Base-by-base conservation (phyloP, 805 yeast species). In the Pichia deserticola region DNA sequence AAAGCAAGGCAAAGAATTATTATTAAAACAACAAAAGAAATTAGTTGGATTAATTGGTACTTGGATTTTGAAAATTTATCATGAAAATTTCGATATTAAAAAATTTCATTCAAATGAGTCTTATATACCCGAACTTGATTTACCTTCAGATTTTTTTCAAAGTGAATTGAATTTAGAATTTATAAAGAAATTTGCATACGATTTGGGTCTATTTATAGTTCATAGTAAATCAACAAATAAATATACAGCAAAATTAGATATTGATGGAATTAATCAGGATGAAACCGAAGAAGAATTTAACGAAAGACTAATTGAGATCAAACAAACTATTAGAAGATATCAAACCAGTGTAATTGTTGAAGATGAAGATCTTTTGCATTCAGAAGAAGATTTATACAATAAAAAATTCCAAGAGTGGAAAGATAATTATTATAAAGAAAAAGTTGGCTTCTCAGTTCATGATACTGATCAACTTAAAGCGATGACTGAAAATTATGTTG, bases 331-430 rank as follows among this genome's bases (percentile, higher is more conserved):
- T 50, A 84, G 83, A 59, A 76, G 70, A 55, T 86, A 85, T 59
- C 87, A 85, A 63, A 70, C 77, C 37, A 82, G 89, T 15, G 70
- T 78, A 59, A 62, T 78, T 57, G 74, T 82, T 55, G 87, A 82
- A 54, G 82, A 81, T 55, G 81, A 79, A 54, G 75, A 74, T 52
- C 63, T 72, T 51, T 59, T 75, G 64, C 67, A 72, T 55, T 70
- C 72, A 64, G 79, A 76, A 54, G 81, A 83, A 54, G 77, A 77
- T 49, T 67, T 87, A 35, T 88, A 92, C 64, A 79, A 83, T 58
- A 74, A 76, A 36, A 86, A 88, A 63, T 90, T 90, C 60, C 74
- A 78, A 50, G 66, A 71, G 36, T 93, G 97, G 96, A 90, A 89
- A 67, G 83, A 84, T 60, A 66, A 74, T n/a, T 93, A 93, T 64